Evolutionary conservation across 805 yeast genomes (phyloP).

Genomic region (Pichia pseudocactophila): DNA sequence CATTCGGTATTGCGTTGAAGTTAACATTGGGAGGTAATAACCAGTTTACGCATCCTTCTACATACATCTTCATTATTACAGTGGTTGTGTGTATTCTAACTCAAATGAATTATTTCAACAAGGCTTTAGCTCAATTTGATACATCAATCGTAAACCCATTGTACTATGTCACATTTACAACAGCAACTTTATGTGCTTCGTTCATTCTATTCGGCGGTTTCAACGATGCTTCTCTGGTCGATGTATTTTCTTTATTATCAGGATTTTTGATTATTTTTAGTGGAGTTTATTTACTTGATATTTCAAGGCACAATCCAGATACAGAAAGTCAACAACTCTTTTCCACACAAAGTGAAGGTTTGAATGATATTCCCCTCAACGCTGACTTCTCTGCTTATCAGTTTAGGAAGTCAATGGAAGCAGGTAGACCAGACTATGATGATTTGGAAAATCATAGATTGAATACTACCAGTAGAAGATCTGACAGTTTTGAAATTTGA

Average conservation of each 20-base stretch:
- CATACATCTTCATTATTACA: constrained; percentile 70
- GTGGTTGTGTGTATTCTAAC: constrained; percentile 77
- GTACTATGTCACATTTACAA: constrained; percentile 85
- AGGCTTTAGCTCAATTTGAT: constrained; percentile 87
- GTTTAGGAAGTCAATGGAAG: constrained; percentile 68
- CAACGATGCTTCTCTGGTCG: constrained; percentile 72
- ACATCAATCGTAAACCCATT: constrained; percentile 87
- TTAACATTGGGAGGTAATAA: constrained; percentile 77
- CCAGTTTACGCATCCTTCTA: constrained; percentile 77
- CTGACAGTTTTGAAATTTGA: constrained; percentile 46
- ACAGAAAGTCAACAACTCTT: constrained; percentile 33
- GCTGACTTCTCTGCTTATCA: constrained; percentile 69
- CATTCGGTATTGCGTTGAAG: constrained; percentile 86
- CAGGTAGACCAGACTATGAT: constrained; percentile 25
- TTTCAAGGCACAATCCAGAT: constrained; percentile 58
- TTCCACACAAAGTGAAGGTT: constrained; percentile 39
- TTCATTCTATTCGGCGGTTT: constrained; percentile 81
- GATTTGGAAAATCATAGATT: constrained; percentile 26
- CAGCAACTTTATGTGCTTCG: constrained; percentile 78
- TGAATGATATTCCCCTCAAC: constrained; percentile 65
- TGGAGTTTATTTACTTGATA: constrained; percentile 77
- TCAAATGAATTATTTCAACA: constrained; percentile 91
- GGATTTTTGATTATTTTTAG: constrained; percentile 83
- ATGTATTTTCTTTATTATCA: constrained; percentile 70
- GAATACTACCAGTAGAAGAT: constrained; percentile 37